phyloP scores from a whole-genome alignment of 2,329 filamentous ascomycete species.

The Stachybotrys echinatus region DNA sequence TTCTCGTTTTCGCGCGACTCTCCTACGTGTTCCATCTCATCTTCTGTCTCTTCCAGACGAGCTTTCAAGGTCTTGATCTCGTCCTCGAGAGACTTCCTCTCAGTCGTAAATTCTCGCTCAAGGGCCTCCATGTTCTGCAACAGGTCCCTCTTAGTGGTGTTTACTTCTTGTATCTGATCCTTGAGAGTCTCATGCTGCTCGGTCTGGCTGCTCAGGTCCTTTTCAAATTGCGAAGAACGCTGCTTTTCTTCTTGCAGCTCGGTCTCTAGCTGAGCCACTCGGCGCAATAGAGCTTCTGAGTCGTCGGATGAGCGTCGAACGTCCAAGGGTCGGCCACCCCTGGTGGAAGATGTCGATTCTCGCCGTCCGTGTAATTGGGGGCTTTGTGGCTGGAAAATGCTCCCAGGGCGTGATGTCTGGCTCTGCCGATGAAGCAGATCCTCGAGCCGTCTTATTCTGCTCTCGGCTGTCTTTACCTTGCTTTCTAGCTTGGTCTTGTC shows the following conservation, averaged over 20 bases:
- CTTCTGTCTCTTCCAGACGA: slow-evolving; percentile 82
- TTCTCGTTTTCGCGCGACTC: slow-evolving; percentile 82
- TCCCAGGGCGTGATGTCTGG: slow-evolving; percentile 50
- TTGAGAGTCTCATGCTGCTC: slow-evolving; percentile 57
- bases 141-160: slow-evolving; percentile 89
- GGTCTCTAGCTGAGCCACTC: slow-evolving; percentile 63
- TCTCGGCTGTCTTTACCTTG: slow-evolving; percentile 77
- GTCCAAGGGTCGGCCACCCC: slow-evolving; percentile 37
- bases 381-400: slow-evolving; percentile 46
- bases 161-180: slow-evolving; percentile 74
- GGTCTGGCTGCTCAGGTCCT: slow-evolving; percentile 56
- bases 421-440: slow-evolving; percentile 84
- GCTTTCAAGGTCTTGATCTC: slow-evolving; percentile 74
- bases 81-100: slow-evolving; percentile 75
- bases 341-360: slow-evolving; percentile 44
- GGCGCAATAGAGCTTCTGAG: slow-evolving; percentile 39
- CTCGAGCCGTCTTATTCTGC: slow-evolving; percentile 84
- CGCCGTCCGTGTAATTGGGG: slow-evolving; percentile 42
- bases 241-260: slow-evolving; percentile 74
- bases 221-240: slow-evolving; percentile 59
- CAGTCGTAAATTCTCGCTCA: slow-evolving; percentile 80
- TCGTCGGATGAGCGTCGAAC: slow-evolving; percentile 41
- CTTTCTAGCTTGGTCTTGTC: slow-evolving; percentile 73
- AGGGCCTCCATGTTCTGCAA: slow-evolving; percentile 92
- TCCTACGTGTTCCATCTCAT: slow-evolving; percentile 80